Conservation (phyloP, 805 yeast genomes). For the Candida sonorensis region DNA sequence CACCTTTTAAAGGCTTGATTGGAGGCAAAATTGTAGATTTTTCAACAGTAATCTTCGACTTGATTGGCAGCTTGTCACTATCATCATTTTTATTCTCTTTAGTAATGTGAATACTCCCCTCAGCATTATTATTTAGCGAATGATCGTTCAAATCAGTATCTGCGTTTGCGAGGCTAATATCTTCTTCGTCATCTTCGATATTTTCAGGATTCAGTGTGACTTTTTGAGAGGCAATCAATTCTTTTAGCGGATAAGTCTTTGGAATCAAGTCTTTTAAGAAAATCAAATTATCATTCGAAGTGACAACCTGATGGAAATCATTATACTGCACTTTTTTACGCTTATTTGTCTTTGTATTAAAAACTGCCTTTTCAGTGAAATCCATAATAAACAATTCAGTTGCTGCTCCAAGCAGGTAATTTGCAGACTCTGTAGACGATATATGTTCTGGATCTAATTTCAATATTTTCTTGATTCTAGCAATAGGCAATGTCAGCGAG, state of each 20-base stretch:
- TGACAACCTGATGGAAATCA: constrained; percentile 62
- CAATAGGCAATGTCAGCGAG: constrained; percentile 42
- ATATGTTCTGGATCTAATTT: constrained; percentile 70
- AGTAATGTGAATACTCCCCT: no score
- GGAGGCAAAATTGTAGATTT: constrained; percentile 2
- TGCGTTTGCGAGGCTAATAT: no score
- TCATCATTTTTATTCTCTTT: no score
- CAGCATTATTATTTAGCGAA: no score
- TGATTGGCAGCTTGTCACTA: no score
- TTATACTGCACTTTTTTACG: constrained; percentile 64
- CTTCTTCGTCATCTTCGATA: constrained; percentile 3
- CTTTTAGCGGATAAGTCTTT: constrained; percentile 44
- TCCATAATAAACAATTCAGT: constrained; percentile 68
- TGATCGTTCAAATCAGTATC: no score
- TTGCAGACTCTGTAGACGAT: constrained; percentile 63
- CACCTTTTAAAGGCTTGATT: constrained; percentile 3
- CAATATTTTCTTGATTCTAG: constrained; percentile 64
- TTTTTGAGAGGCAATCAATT: constrained; percentile 37
- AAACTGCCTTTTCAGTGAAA: constrained; percentile 63
- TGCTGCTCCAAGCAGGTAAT: constrained; percentile 71
- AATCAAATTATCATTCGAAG: constrained; percentile 48
- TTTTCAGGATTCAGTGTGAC: constrained; percentile 21
- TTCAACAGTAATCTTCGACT: not conserved
- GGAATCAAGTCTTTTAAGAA: constrained; percentile 68
- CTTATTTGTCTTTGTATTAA: constrained; percentile 56